Percentiles rank a stretch among this genome's conserved stretches.
phyloP scores from a whole-genome alignment of 2,329 filamentous ascomycete genomes.

The Ophiostoma novo-ulmi region DNA sequence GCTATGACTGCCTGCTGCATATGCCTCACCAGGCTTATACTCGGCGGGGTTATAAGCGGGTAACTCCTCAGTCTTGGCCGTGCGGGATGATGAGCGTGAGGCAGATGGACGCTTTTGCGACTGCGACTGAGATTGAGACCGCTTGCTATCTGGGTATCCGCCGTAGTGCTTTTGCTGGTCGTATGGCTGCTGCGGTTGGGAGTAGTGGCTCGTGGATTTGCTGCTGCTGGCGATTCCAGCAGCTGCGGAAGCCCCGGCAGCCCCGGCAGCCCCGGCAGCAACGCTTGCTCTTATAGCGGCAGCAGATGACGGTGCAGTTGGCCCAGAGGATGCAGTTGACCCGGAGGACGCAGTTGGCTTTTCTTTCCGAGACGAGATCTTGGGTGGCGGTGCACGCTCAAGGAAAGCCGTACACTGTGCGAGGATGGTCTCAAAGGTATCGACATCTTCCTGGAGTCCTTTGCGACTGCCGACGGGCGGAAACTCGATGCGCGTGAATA shows the following conservation, averaged over 20 bases:
- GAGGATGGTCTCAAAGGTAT: conserved; percentile 92
- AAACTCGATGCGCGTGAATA: conserved; percentile 92
- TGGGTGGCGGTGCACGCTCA: conserved; percentile 68
- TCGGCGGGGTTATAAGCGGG: conserved; percentile 74
- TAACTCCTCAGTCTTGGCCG: conserved; percentile 42
- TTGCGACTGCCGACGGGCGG: conserved; percentile 65
- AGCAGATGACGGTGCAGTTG: neutral
- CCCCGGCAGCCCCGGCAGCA: neutral
- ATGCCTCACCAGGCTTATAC: conserved; percentile 75
- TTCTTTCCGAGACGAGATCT: conserved; percentile 34
- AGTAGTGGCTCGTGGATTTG: neutral
- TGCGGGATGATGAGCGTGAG: conserved; percentile 28
- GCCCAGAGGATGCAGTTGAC: neutral
- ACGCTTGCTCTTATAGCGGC: neutral
- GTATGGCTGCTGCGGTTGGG: conserved; percentile 13
- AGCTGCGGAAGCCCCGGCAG: conserved; percentile 10
- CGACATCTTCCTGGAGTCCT: conserved; percentile 81
- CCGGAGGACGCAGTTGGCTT: conserved; percentile 13
- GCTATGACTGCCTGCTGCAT: conserved; percentile 59
- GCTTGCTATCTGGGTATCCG: conserved; percentile 18
- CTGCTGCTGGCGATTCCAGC: conserved; percentile 3
- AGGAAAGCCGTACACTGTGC: conserved; percentile 94
- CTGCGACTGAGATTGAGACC: neutral
- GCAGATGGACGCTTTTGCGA: conserved; percentile 23
- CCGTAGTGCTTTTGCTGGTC: conserved; percentile 17